Evolutionary conservation across 2,329 filamentous ascomycete species (phyloP), one percentile per base, ranked within the genome.

Genomic region (Fusarium nodosum): DNA sequence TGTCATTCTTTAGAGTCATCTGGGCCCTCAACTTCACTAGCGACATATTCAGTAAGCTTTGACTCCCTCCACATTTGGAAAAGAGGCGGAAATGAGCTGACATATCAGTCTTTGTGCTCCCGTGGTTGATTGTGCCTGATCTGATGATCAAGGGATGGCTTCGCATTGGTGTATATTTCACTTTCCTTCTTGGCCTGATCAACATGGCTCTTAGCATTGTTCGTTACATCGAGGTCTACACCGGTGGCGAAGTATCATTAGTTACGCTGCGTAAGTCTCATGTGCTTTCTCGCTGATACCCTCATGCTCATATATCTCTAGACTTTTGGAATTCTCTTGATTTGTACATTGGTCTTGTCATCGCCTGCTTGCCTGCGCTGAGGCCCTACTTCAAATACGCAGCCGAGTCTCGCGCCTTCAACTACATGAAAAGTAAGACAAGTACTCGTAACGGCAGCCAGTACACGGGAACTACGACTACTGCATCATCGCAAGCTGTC

Each of bases 381-480:
- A 51, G 65, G 2, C 66, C 66, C 7, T 68, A 68, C 24, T 68
- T 68, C 28, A 67, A 63, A 24, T 65, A 67, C 20, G 64, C 63
- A 7, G 18, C 64, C 2, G 60, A 67, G 20, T 67, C 64, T 7
- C 64, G 57, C 20, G 63, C 57, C 2, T 67, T 67, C 24, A 64
- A 4, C 11, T 65, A 65, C 9, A 12, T 65, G 36, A 59, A 41
- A 20, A 61, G 53, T 20, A 65, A 50, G 4, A 56, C 33, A 5
- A 12, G 28, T 3, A 55, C 33, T 15, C 56, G 39, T 4, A 2
- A 15, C 0, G 0, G 31, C 11, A 56, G 42, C 4, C 53, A 50
- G 1, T 56, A 56, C n/a, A 56, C 53, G 4, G n/a, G 15, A 11
- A 55, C 28, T 7, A 4, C 22, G 7, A 52, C 24, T 6, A 39